Evolutionary conservation across 108 stramenopile genomes (phyloP).

Genomic region (Cyclotella choctawhatcheeana): DNA sequence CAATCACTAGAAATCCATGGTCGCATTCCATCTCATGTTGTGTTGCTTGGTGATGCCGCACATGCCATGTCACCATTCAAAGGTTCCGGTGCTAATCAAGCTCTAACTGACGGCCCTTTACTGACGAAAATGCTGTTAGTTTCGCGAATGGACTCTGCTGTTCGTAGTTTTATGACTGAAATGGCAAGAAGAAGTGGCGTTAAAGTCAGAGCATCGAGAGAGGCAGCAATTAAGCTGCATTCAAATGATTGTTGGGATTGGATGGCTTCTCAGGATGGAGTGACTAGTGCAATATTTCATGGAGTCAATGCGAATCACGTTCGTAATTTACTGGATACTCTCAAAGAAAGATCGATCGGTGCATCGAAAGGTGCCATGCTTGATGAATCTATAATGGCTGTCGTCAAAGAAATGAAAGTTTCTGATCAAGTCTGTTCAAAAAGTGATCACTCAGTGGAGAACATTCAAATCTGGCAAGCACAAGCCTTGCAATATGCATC

Average conservation of each 20-base stretch:
- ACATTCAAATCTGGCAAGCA: too few species aligned
- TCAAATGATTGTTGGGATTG: slow-evolving; percentile 54
- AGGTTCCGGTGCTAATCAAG: slow-evolving; percentile 94
- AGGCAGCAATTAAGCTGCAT: slow-evolving; percentile 69
- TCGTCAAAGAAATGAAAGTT: slow-evolving; percentile 55
- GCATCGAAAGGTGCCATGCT: slow-evolving; percentile 53
- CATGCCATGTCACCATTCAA: slow-evolving; percentile 94
- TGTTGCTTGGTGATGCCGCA: slow-evolving; percentile 87
- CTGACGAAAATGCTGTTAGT: slow-evolving; percentile 67
- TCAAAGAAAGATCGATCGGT: slow-evolving; percentile 53
- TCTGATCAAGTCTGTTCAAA: too few species aligned
- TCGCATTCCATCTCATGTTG: slow-evolving; percentile 53
- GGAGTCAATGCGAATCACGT: slow-evolving; percentile 53
- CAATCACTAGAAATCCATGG: slow-evolving; percentile 32
- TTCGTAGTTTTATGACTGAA: slow-evolving; percentile 73
- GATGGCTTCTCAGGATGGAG: slow-evolving; percentile 28
- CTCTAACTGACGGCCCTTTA: slow-evolving; percentile 84
- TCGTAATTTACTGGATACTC: slow-evolving; percentile 37
- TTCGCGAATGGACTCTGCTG: slow-evolving; percentile 63
- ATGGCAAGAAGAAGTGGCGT: slow-evolving; percentile 67
- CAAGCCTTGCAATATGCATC: slow-evolving; percentile 52
- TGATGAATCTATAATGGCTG: slow-evolving; percentile 43
- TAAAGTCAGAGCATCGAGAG: slow-evolving; percentile 76
- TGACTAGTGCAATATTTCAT: slow-evolving; percentile 55
- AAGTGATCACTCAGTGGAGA: too few species aligned